These are phyloP conservation scores for Fusarium sp. DNA, from an alignment of 2,329 filamentous ascomycete genomes.

Conservation along the genomic window DNA sequence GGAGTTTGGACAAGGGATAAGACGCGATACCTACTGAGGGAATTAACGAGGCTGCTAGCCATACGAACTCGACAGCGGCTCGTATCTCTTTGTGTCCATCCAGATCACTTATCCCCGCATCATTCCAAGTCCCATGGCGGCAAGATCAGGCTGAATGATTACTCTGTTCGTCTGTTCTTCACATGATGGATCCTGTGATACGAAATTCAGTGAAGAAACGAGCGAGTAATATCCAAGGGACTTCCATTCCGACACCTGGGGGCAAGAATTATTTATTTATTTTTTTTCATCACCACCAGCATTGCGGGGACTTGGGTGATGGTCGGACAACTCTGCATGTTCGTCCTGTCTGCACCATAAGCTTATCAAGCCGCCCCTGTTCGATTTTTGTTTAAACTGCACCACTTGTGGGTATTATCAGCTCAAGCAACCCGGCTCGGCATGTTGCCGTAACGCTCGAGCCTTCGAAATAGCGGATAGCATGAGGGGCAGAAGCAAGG, in stretches of 20 bases:
- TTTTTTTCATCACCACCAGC: background rate
- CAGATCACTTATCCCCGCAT: constrained; percentile 23
- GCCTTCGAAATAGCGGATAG: constrained; percentile 10
- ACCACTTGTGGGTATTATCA: constrained; percentile 8
- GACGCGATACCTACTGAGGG: constrained; percentile 31
- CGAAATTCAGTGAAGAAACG: background rate
- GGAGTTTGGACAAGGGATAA: constrained; percentile 15
- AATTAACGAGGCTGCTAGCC: constrained; percentile 34
- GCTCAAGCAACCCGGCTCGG: constrained; percentile 4
- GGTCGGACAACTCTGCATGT: constrained; percentile 17
- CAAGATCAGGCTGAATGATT: constrained; percentile 35
- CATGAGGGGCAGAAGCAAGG: constrained; percentile 10
- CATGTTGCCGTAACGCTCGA: constrained; percentile 24
- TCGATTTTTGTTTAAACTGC: constrained; percentile 8
- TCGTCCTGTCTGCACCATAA: constrained; percentile 19
- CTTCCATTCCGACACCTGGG: constrained; percentile 16
- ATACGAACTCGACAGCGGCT: constrained; percentile 33
- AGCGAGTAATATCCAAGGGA: background rate
- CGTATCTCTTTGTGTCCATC: constrained; percentile 28
- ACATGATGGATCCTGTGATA: constrained; percentile 5
- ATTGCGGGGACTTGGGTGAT: constrained; percentile 17
- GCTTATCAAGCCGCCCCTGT: constrained; percentile 25
- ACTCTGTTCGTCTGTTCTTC: constrained; percentile 2
- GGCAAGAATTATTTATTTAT: background rate
- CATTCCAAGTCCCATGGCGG: constrained; percentile 11